Base-by-base conservation (phyloP, 2,329 filamentous ascomycete species). In the Ceratocystis smalleyi region DNA sequence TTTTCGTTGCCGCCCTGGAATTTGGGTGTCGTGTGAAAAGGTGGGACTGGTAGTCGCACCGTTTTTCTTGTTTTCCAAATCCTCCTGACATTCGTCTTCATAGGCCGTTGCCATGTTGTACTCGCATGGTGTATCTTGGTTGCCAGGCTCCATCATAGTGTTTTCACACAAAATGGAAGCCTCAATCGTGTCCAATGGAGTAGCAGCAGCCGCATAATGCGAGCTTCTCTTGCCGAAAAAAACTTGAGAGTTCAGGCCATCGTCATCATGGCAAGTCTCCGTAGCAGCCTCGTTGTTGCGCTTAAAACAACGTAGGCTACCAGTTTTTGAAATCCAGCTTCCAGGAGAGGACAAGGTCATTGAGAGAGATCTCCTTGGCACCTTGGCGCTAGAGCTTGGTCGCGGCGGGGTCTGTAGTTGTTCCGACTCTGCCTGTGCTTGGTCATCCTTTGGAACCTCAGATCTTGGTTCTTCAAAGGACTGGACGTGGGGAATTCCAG, bases 281-380 rank as follows among this genome's bases (percentile, higher is more conserved):
- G 15, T 19, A 15, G 19, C 51, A 27, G 8, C 49, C 5, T 61
- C 43, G n/a, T 47, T 73, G 24, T 43, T 59, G 66, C 79, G 77
- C 72, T 83, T 85, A 35, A 77, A 74, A 24, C 79, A 79, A 60
- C 81, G 79, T 63, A 84, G 70, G 72, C 83, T 85, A 64, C 81
- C 78, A 7, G 78, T 76, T 70, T 75, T 80, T 43, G 80, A 74
- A 67, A 83, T 79, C 81, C 82, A 84, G 61, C 74, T 79, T 61
- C 74, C 76, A 17, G 82, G 77, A 1, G 82, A 81, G 66, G 77
- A 76, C 66, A 86, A 82, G 64, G 83, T 81, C 76, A 83, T 79
- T 17, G 83, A 85, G 30, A 82, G 74, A 17, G 83, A 84, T 66
- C 80, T 77, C 12, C 59, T 59, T 3, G 43, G 59, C 32, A 27